phyloP scores from a whole-genome alignment of 225 moss, liverwort and hornwort genomes.

The Physcomitrellopsis africana region DNA sequence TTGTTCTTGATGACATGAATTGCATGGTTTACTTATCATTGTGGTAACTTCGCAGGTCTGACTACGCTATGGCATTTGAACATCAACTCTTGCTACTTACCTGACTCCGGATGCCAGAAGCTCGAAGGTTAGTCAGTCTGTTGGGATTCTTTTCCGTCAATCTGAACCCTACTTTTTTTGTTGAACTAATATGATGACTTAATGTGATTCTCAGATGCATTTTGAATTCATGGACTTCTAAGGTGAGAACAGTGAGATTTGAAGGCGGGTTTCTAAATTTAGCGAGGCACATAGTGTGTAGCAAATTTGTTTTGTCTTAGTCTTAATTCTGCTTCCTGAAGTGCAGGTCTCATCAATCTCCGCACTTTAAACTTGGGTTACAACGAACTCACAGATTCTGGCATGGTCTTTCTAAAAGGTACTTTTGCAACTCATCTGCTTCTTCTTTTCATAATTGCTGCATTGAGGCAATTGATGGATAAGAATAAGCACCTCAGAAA shows the following conservation, averaged over 20 bases:
- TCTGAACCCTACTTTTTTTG: background rate
- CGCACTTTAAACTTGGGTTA: constrained; percentile 69
- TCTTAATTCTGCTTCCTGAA: constrained; percentile 8
- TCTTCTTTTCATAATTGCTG: background rate
- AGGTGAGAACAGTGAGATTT: background rate
- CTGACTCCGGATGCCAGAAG: constrained; percentile 70
- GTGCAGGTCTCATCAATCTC: constrained; percentile 67
- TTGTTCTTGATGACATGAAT: constrained; percentile 1
- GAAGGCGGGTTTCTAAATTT: background rate
- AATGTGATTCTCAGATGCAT: background rate
- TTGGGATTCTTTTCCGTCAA: background rate
- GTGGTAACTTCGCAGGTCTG: constrained; percentile 51
- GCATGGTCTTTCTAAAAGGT: constrained; percentile 76
- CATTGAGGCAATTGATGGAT: background rate
- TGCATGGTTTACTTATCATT: constrained; percentile 13
- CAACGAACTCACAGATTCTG: constrained; percentile 71
- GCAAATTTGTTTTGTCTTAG: background rate
- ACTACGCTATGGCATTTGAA: constrained; percentile 65
- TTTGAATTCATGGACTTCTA: background rate
- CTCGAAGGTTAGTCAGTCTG: constrained; percentile 64
- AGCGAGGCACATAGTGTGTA: background rate
- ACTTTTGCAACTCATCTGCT: constrained; percentile 1
- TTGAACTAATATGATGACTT: background rate
- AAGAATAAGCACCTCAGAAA: background rate
- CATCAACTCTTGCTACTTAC: constrained; percentile 61